phyloP scores from a whole-genome alignment of 2,329 filamentous ascomycete genomes.

The Fusarium phyllophilum region DNA sequence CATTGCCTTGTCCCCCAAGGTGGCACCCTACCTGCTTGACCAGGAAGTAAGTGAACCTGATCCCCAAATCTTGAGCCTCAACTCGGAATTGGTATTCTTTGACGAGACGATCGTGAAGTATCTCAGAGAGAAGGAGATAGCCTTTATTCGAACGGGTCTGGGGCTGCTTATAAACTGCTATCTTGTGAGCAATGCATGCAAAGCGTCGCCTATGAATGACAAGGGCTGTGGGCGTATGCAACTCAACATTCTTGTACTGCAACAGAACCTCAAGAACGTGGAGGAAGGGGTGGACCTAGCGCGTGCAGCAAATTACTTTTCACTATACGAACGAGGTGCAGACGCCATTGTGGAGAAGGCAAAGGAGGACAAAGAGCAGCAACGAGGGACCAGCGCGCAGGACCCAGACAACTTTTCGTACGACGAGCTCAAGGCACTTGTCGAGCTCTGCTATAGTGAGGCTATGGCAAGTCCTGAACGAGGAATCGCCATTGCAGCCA shows the following conservation, averaged over 20 bases:
- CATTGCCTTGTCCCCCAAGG: constrained; percentile 68
- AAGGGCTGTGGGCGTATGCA: constrained; percentile 88
- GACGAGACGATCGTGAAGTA: constrained; percentile 83
- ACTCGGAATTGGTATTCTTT: constrained; percentile 84
- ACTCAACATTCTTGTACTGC: constrained; percentile 92
- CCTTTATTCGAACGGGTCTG: constrained; percentile 81
- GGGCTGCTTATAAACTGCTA: constrained; percentile 81
- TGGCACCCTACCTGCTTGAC: constrained; percentile 71
- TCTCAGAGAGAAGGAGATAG: constrained; percentile 75
- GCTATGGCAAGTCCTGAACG: constrained; percentile 72
- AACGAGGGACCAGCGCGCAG: constrained; percentile 47
- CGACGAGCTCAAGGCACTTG: constrained; percentile 72
- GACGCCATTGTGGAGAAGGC: constrained; percentile 73
- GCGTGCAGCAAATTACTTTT: constrained; percentile 73
- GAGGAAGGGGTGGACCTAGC: constrained; percentile 75
- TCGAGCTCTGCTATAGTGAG: constrained; percentile 76
- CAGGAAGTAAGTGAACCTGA: constrained; percentile 82
- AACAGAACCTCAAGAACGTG: constrained; percentile 96
- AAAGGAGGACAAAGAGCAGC: constrained; percentile 56
- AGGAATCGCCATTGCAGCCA: constrained; percentile 73
- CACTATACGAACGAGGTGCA: constrained; percentile 72
- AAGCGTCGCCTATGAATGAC: constrained; percentile 83
- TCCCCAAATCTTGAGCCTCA: constrained; percentile 82
- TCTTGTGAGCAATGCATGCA: constrained; percentile 76
- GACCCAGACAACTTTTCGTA: constrained; percentile 65